Conservation (phyloP, 208 protist genomes). For the Trypanosomatidae sp. region DNA sequence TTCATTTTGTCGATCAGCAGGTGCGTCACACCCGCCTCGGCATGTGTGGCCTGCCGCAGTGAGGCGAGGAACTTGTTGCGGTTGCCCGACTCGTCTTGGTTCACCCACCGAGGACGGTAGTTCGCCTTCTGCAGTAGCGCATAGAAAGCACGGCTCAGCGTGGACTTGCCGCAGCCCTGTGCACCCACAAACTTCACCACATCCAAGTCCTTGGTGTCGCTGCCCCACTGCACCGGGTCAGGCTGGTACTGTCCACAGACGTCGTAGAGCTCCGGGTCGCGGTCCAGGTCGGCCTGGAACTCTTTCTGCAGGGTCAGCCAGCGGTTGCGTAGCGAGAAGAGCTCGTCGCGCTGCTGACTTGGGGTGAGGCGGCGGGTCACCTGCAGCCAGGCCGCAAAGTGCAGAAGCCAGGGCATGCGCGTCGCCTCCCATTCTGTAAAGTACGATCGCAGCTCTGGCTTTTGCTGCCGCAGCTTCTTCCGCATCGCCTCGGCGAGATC, state of each 20-base stretch:
- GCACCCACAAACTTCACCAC: slow-evolving; percentile 64
- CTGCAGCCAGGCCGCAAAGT: slow-evolving; percentile 56
- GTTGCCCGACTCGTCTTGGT: slow-evolving; percentile 65
- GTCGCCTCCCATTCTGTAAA: slow-evolving; percentile 49
- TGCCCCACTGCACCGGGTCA: slow-evolving; percentile 23
- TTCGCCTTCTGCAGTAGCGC: slow-evolving; percentile 30
- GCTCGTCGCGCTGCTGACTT: slow-evolving; percentile 14
- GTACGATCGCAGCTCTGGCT: slow-evolving; percentile 33
- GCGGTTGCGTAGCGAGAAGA: slow-evolving; percentile 27
- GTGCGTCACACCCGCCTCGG: slow-evolving; percentile 30
- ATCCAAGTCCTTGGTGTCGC: slow-evolving; percentile 26
- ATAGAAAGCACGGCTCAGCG: slow-evolving; percentile 46
- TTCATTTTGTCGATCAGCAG: slow-evolving; percentile 81
- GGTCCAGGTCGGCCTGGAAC: slow-evolving; percentile 24
- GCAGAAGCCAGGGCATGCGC: slow-evolving; percentile 46
- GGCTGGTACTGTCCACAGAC: slow-evolving; percentile 32
- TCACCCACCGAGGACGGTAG: slow-evolving; percentile 50
- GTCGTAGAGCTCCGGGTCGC: slow-evolving; percentile 24
- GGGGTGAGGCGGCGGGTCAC: slow-evolving; percentile 30
- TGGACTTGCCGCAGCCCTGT: slow-evolving; percentile 72
- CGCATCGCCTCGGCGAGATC: slow-evolving; percentile 24
- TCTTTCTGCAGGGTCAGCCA: slow-evolving; percentile 39
- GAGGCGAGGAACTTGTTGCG: slow-evolving; percentile 39
- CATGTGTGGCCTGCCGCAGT: slow-evolving; percentile 28
- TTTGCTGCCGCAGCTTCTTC: slow-evolving; percentile 42